phyloP scores from a whole-genome alignment of 164 flowering plant genomes.

The Cinnamomum chago region DNA sequence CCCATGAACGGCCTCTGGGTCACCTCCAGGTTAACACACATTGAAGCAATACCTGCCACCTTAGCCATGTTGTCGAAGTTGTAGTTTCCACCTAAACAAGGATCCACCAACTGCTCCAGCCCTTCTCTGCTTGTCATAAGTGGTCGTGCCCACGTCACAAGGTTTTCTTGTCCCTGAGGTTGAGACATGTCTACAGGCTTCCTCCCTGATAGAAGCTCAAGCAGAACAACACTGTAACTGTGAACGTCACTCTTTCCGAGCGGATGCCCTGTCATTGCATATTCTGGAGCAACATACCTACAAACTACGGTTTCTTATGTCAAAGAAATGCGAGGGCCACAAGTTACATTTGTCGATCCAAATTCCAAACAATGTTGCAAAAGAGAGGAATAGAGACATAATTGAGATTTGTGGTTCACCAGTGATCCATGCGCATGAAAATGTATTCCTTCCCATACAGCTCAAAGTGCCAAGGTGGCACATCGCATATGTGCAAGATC shows the following conservation, averaged over 20 bases:
- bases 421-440: background rate
- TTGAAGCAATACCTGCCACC: constrained; percentile 88
- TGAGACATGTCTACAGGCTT: constrained; percentile 94
- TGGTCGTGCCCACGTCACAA: constrained; percentile 91
- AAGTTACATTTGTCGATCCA: background rate
- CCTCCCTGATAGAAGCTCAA: constrained; percentile 83
- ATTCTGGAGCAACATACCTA: constrained; percentile 88
- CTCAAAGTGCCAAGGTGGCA: background rate
- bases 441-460: background rate
- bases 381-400: background rate
- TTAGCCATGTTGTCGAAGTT: constrained; percentile 80
- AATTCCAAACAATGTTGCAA: background rate
- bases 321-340: background rate
- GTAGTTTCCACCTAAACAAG: constrained; percentile 56
- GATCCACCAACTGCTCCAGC: constrained; percentile 71
- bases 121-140: constrained; percentile 69
- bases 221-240: constrained; percentile 80
- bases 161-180: constrained; percentile 80
- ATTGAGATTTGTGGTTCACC: background rate
- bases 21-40: constrained; percentile 92
- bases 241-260: constrained; percentile 92
- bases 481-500: no score
- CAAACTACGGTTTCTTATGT: constrained; percentile 9
- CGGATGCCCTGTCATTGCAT: constrained; percentile 91
- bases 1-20: constrained; percentile 93